A percentile compares a stretch with the other conserved stretches of the same genome.
phyloP scores from a whole-genome alignment of 2,329 filamentous ascomycete species.

The Cercospora zeae-maydis region DNA sequence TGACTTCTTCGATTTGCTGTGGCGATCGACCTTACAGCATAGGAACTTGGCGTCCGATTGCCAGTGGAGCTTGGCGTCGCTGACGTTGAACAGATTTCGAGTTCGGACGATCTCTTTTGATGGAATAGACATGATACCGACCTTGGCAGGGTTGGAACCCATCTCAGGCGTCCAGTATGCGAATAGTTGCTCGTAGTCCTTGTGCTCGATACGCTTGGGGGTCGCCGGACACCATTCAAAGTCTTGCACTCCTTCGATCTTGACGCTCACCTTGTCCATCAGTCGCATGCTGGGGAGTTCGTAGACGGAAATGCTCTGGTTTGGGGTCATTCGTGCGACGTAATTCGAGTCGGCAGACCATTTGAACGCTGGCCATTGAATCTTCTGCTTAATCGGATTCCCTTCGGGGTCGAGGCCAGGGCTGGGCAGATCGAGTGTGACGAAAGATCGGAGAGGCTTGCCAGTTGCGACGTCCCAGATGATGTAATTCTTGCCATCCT shows the following conservation, averaged over 20 bases:
- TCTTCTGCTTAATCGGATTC: slow-evolving; percentile 76
- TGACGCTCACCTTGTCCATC: slow-evolving; percentile 85
- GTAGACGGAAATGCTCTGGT: slow-evolving; percentile 85
- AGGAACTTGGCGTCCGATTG: slow-evolving; percentile 91
- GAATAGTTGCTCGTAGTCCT: slow-evolving; percentile 90
- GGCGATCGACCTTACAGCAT: slow-evolving; percentile 96
- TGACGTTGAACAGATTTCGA: slow-evolving; percentile 95
- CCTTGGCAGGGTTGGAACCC: slow-evolving; percentile 95
- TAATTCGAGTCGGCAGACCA: slow-evolving; percentile 98
- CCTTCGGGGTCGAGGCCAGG: slow-evolving; percentile 59
- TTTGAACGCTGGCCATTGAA: slow-evolving; percentile 98
- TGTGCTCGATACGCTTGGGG: slow-evolving; percentile 76
- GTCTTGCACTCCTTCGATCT: slow-evolving; percentile 94
- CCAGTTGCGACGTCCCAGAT: slow-evolving; percentile 94
- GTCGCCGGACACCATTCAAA: slow-evolving; percentile 95
- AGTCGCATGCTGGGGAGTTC: slow-evolving; percentile 86
- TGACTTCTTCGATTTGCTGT: slow-evolving; percentile 99
- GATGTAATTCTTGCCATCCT: slow-evolving; percentile 98
- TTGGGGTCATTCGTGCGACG: slow-evolving; percentile 84
- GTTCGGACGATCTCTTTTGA: slow-evolving; percentile 92
- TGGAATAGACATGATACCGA: slow-evolving; percentile 92
- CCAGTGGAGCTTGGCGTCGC: slow-evolving; percentile 97
- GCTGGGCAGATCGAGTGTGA: slow-evolving; percentile 76
- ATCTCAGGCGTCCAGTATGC: slow-evolving; percentile 99
- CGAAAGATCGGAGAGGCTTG: slow-evolving; percentile 87